These are phyloP conservation scores for Russula lepida DNA, from an alignment of 768 basidiomycete species.

Conservation along the genomic window DNA sequence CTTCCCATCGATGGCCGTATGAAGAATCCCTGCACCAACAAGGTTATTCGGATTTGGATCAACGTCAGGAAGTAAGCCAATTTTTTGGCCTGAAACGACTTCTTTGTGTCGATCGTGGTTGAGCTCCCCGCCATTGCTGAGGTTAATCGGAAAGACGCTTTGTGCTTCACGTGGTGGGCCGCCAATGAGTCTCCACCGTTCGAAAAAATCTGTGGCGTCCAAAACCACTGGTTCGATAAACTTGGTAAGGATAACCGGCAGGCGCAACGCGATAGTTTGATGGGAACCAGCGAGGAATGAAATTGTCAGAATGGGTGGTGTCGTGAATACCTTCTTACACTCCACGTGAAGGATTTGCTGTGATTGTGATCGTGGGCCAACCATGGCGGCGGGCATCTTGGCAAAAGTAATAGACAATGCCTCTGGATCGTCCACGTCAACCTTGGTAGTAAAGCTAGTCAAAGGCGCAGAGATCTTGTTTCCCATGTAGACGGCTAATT, in stretches of 20 bases:
- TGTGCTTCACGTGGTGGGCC: constrained; percentile 93
- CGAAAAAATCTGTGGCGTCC: constrained; percentile 82
- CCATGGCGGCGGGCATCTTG: constrained; percentile 79
- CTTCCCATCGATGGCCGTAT: constrained; percentile 86
- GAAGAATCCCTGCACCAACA: constrained; percentile 92
- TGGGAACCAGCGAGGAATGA: constrained; percentile 92
- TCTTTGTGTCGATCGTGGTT: constrained; percentile 66
- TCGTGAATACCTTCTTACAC: constrained; percentile 80
- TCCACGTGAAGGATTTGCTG: constrained; percentile 93
- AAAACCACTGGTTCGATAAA: constrained; percentile 93
- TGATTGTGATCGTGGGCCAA: constrained; percentile 77
- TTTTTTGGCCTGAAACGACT: constrained; percentile 66
- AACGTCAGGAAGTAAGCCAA: constrained; percentile 73
- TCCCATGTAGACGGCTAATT: constrained; percentile 90
- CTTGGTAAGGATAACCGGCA: constrained; percentile 84
- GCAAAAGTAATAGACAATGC: constrained; percentile 79
- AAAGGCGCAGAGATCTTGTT: constrained; percentile 91
- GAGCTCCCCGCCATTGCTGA: constrained; percentile 60
- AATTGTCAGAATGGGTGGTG: constrained; percentile 70
- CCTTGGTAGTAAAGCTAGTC: constrained; percentile 79
- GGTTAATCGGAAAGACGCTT: constrained; percentile 68
- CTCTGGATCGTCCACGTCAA: constrained; percentile 64
- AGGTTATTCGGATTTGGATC: constrained; percentile 94
- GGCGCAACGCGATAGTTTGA: constrained; percentile 71
- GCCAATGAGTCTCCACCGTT: constrained; percentile 96